Evolutionary conservation across 495 filamentous ascomycete genomes (phyloP).

Genomic region (Aspergillus panamensis): DNA sequence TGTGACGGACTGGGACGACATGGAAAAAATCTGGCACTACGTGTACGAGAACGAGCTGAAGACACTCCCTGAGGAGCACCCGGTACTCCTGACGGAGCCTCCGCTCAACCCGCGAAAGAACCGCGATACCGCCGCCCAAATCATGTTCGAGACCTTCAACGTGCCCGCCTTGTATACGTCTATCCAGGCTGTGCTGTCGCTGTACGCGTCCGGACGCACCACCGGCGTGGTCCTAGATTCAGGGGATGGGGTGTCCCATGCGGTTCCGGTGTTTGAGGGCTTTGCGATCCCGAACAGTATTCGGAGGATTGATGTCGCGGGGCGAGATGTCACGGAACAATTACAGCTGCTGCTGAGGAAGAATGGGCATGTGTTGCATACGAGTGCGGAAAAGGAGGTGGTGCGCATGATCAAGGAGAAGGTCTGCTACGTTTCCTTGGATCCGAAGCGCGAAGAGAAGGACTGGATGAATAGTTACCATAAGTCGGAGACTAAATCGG

Average conservation of each 20-base stretch:
- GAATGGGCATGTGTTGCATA: slow-evolving; percentile 91
- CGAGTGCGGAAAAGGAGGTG: slow-evolving; percentile 96
- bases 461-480: slow-evolving; percentile 70
- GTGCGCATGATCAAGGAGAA: slow-evolving; percentile 97
- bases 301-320: slow-evolving; percentile 91
- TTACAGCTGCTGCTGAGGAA: slow-evolving; percentile 89
- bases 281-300: slow-evolving; percentile 96
- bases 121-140: slow-evolving; percentile 93
- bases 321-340: slow-evolving; percentile 96
- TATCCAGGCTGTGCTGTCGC: slow-evolving; percentile 92
- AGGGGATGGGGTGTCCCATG: slow-evolving; percentile 95
- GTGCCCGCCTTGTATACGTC: slow-evolving; percentile 94
- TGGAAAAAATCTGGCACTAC: slow-evolving; percentile 98
- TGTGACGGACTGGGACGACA: slow-evolving; percentile 99
- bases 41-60: slow-evolving; percentile 82
- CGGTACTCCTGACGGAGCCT: slow-evolving; percentile 93
- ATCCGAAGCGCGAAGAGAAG: slow-evolving; percentile 92
- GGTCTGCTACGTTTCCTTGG: slow-evolving; percentile 81
- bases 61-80: slow-evolving; percentile 97
- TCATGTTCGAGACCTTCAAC: slow-evolving; percentile 99
- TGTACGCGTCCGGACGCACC: slow-evolving; percentile 94
- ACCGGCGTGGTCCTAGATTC: slow-evolving; percentile 95
- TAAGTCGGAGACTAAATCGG: slow-evolving; percentile 60
- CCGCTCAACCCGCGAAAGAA: slow-evolving; percentile 95
- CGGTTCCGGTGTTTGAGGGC: slow-evolving; percentile 95